phyloP scores from a whole-genome alignment of 345 rosid genomes.

The Psidium friedrichsthalianum region DNA sequence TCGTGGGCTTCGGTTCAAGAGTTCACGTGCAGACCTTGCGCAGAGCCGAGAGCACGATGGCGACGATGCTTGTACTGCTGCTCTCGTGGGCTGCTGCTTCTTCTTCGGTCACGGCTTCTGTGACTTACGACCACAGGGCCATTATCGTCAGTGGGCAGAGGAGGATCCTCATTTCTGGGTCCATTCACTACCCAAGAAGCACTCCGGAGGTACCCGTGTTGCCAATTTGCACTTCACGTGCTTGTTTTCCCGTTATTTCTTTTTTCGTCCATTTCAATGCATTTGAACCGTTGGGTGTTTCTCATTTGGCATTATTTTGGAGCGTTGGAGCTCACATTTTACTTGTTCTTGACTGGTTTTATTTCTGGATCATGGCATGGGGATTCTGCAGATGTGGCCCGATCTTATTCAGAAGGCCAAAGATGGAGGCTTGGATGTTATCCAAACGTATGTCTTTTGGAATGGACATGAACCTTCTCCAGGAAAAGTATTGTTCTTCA shows the following conservation, averaged over 20 bases:
- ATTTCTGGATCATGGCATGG: not conserved
- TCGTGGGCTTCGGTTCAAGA: not conserved
- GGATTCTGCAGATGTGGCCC: slow-evolving; percentile 80
- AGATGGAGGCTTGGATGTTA: slow-evolving; percentile 91
- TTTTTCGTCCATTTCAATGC: not conserved
- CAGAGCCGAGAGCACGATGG: not conserved
- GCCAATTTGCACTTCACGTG: not conserved
- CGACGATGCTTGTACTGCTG: not conserved
- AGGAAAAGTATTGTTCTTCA: slow-evolving; percentile 38
- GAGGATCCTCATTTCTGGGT: slow-evolving; percentile 36
- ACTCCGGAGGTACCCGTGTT: slow-evolving; percentile 48
- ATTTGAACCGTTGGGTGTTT: slow-evolving; percentile 5
- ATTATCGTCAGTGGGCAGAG: slow-evolving; percentile 26
- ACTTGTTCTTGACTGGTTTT: not conserved
- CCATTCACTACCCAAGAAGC: slow-evolving; percentile 46
- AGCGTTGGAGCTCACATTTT: not conserved
- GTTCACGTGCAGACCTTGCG: not conserved
- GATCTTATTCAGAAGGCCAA: slow-evolving; percentile 88
- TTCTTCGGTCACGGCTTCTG: slow-evolving; percentile 6
- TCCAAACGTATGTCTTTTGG: slow-evolving; percentile 92
- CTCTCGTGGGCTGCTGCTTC: not conserved
- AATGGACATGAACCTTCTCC: slow-evolving; percentile 95
- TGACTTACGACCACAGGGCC: slow-evolving; percentile 22
- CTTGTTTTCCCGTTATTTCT: not conserved
- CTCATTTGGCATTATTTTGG: slow-evolving; percentile 4